These are phyloP conservation scores for Phoenix dactylifera DNA, from an alignment of 176 grass and related monocot species.

Conservation along the genomic window DNA sequence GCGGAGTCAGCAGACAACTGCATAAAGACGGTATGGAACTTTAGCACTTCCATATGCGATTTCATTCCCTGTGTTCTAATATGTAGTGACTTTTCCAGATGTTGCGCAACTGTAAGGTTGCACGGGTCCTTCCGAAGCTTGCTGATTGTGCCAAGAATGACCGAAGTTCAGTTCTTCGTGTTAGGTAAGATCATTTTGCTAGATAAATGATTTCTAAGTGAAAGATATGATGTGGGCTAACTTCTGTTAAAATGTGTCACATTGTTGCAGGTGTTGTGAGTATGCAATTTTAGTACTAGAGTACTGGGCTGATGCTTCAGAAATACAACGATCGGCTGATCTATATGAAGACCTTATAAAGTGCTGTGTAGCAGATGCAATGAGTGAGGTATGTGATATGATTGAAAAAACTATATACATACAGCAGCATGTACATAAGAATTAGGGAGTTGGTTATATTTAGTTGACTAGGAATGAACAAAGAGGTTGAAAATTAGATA, in stretches of 20 bases:
- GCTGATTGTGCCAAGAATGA: constrained; percentile 81
- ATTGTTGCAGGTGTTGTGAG: constrained; percentile 69
- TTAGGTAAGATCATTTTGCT: constrained; percentile 44
- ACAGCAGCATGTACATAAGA: too few relatives aligned
- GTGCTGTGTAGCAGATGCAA: constrained; percentile 91
- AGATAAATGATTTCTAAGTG: constrained; percentile 1
- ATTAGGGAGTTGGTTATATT: too few relatives aligned
- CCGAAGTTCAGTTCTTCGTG: constrained; percentile 73
- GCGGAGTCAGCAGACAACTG: constrained; percentile 93
- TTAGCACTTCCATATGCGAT: constrained; percentile 6
- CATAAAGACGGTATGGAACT: constrained; percentile 85
- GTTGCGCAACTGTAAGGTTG: constrained; percentile 82
- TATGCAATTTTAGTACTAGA: constrained; percentile 76
- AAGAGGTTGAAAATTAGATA: too few relatives aligned
- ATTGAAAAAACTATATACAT: too few relatives aligned
- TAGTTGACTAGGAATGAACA: too few relatives aligned
- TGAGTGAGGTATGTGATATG: constrained; percentile 64
- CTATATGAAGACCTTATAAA: constrained; percentile 92
- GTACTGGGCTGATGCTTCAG: constrained; percentile 94
- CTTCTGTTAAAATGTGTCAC: constrained; percentile 12
- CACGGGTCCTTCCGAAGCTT: constrained; percentile 68
- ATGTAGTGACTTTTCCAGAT: constrained; percentile 38
- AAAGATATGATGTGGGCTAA: constrained; percentile 6
- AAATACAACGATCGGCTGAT: constrained; percentile 88
- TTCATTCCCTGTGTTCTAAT: constrained; percentile 4